Conservation (phyloP, 495 filamentous ascomycete genomes). For the Aspergillus conjunctus region DNA sequence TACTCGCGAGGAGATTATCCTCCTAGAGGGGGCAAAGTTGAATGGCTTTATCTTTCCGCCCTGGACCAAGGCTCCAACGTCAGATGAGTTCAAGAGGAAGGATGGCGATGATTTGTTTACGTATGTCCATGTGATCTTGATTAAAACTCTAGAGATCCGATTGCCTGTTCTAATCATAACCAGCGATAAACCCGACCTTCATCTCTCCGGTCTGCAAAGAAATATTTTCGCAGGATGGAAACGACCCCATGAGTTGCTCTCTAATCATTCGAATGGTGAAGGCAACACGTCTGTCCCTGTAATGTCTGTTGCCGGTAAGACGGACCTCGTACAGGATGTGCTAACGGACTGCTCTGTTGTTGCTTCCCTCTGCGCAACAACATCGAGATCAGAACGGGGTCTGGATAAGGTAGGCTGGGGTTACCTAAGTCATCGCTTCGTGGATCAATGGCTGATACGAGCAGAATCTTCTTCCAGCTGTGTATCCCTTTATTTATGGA, state of each 20-base stretch:
- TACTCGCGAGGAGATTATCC: constrained; percentile 73
- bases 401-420: constrained; percentile 53
- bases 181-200: constrained; percentile 68
- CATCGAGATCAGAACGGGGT: constrained; percentile 64
- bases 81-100: constrained; percentile 53
- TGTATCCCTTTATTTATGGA: constrained; percentile 70
- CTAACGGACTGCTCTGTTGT: constrained; percentile 97
- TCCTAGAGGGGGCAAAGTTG: constrained; percentile 74
- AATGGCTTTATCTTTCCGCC: constrained; percentile 81
- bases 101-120: constrained; percentile 47
- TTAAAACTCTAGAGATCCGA: not conserved
- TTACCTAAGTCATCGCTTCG: not conserved
- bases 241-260: constrained; percentile 62
- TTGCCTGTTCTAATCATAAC: constrained; percentile 29
- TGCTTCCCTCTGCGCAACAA: constrained; percentile 85
- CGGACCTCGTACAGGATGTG: constrained; percentile 90
- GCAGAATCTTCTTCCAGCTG: constrained; percentile 66
- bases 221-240: constrained; percentile 80
- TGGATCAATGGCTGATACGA: constrained; percentile 24
- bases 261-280: constrained; percentile 15
- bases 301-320: constrained; percentile 56
- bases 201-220: constrained; percentile 70
- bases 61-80: constrained; percentile 65
- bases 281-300: constrained; percentile 32
- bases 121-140: constrained; percentile 44